A percentile compares a stretch with the other conserved stretches of the same genome.
phyloP scores from a whole-genome alignment of 2,329 filamentous ascomycete species.

The Ceratocystiopsis minuta region DNA sequence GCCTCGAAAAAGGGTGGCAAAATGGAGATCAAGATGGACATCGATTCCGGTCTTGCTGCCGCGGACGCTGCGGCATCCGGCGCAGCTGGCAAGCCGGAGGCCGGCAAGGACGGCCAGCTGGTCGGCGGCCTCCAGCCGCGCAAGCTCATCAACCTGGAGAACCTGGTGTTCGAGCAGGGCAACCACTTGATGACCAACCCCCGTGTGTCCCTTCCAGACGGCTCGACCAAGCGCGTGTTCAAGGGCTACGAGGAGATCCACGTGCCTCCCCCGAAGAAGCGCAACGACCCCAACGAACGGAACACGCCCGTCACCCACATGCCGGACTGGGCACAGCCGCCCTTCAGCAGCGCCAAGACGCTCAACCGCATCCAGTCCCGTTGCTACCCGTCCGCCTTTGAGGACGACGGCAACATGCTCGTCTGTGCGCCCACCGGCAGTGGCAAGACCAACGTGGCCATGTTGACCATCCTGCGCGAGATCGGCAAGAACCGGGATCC shows the following conservation, averaged over 20 bases:
- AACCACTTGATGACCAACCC: slow-evolving; percentile 99
- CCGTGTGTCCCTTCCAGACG: slow-evolving; percentile 81
- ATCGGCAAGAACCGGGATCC: slow-evolving; percentile 89
- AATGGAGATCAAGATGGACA: slow-evolving; percentile 89
- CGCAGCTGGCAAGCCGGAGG: slow-evolving; percentile 26
- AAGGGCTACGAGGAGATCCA: slow-evolving; percentile 99
- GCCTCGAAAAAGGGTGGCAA: slow-evolving; percentile 44
- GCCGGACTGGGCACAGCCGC: slow-evolving; percentile 77
- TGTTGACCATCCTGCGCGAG: slow-evolving; percentile 90
- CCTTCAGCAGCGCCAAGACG: slow-evolving; percentile 71
- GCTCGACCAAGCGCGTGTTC: slow-evolving; percentile 85
- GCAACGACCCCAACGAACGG: slow-evolving; percentile 59
- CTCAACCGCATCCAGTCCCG: slow-evolving; percentile 93
- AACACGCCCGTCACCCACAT: slow-evolving; percentile 73
- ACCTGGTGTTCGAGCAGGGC: slow-evolving; percentile 90
- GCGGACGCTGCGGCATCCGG: slow-evolving; percentile 16
- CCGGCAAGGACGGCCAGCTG: slow-evolving; percentile 40
- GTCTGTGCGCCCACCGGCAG: slow-evolving; percentile 94
- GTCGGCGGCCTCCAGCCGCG: slow-evolving; percentile 73
- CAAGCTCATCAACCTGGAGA: slow-evolving; percentile 82
- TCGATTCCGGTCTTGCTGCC: slow-evolving; percentile 48
- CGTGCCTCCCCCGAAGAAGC: slow-evolving; percentile 81
- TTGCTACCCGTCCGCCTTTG: slow-evolving; percentile 79
- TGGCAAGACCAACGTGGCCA: slow-evolving; percentile 96
- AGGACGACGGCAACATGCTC: slow-evolving; percentile 92